Conservation (phyloP, 208 protist species). For the Acanthamoeba castellanii region DNA sequence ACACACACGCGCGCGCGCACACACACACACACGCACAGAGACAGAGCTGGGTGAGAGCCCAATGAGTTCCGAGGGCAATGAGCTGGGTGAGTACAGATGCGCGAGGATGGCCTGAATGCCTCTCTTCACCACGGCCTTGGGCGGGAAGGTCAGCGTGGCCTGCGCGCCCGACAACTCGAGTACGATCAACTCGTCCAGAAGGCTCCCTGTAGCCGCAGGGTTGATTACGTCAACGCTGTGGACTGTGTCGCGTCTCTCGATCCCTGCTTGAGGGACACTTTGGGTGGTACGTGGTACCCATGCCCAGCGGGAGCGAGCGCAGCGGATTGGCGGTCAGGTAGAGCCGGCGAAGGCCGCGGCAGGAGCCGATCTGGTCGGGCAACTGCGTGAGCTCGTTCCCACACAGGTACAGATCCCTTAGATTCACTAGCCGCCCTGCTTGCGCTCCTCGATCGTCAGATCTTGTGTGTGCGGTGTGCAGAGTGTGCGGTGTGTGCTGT, state of each 20-base stretch:
- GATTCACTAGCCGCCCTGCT: not conserved
- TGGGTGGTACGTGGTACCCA: not conserved
- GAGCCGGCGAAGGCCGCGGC: constrained; percentile 21
- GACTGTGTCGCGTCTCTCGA: too few species aligned
- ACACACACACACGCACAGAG: not conserved
- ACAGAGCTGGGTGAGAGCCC: too few species aligned
- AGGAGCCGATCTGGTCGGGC: constrained; percentile 13
- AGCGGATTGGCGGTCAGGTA: constrained; percentile 43
- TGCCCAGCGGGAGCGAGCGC: not conserved
- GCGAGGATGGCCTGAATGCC: constrained; percentile 24
- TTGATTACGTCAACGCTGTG: not conserved
- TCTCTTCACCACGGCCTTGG: not conserved
- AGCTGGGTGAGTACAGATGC: not conserved
- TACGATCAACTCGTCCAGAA: constrained; percentile 8
- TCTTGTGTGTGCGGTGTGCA: too few species aligned
- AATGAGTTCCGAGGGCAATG: not conserved
- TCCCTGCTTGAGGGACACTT: not conserved
- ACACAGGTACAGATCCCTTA: constrained; percentile 45
- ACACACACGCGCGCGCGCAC: not conserved
- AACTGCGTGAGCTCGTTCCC: constrained; percentile 33
- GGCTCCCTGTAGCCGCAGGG: not conserved
- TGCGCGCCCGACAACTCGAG: constrained; percentile 8
- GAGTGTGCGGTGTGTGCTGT: too few species aligned
- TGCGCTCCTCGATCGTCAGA: too few species aligned
- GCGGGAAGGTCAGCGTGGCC: constrained; percentile 23